Evolutionary conservation across 768 basidiomycete genomes (phyloP), one percentile per base, ranked within the genome.

Genomic region (Lentinula raphanica): DNA sequence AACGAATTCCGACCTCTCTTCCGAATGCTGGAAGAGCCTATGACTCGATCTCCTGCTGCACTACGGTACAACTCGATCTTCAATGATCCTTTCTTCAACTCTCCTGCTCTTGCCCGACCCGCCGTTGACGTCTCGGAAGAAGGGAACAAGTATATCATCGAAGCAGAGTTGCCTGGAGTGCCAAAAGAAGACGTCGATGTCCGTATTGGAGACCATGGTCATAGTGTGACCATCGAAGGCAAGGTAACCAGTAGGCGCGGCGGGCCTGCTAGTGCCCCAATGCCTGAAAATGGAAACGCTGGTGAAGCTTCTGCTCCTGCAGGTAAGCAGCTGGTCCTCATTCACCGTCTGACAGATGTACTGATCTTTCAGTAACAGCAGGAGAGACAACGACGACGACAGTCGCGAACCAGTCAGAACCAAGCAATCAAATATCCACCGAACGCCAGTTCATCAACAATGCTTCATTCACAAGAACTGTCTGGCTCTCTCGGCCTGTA

Each of bases 111-210:
- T 8, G 28, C 75, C 40, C 74, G 79, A 28, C 87, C 88, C 15
- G 81, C 85, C 0, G 75, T 92, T 5, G 89, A 92, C 61, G 69
- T 92, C 7, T 75, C 78, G 3, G 90, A 92, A 62, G 79, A 85
- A 58, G 82, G 79, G 1, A 76, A 84, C 67, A 74, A 77, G 39
- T 91, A 87, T 62, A 60, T 89, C 53, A 73, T 92, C 40, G 86
- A 91, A 64, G 88, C 88, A 1, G 90, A 92, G 65, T 65, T 92
- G 27, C 90, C 90, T 21, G 89, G 90, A 0, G 83, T 92, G 27
- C 85, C 82, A 68, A 90, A 86, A 74, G 88, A 91, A 63, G 84
- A 90, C 64, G 67, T 91, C 8, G 80, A 88, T 56, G 79, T 92
- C 51, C 78, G 82, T 7, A 75, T 92, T 58, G 87, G 87, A 8